Evolutionary conservation across 78 protist genomes (phyloP).

Genomic region (Dictyostelium citrinum): DNA sequence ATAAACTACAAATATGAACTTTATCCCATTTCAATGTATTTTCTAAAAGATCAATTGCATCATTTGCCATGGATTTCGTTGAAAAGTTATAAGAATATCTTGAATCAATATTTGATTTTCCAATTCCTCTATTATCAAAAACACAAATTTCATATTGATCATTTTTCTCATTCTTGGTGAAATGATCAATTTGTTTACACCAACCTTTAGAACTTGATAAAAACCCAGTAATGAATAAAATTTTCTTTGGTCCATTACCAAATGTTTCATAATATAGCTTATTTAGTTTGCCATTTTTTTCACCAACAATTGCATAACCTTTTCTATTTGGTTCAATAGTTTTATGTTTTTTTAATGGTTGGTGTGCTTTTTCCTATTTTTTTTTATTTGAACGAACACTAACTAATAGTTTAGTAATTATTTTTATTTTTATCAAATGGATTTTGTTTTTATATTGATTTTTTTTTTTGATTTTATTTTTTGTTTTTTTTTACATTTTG

Average conservation of each 20-base stretch:
- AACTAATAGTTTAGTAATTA: too few species aligned
- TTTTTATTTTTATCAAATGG: too few species aligned
- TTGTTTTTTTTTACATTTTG: too few species aligned
- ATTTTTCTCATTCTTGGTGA: not conserved
- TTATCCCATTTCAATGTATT: constrained; percentile 39
- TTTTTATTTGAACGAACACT: too few species aligned
- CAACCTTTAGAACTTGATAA: not conserved
- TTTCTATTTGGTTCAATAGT: not conserved
- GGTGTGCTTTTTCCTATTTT: too few species aligned
- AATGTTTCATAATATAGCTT: constrained; percentile 15
- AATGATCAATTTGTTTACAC: constrained; percentile 37
- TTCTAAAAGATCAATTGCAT: constrained; percentile 54
- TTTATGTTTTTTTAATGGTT: not conserved
- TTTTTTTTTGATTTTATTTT: too few species aligned
- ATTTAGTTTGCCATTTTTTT: not conserved
- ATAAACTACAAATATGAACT: constrained; percentile 47
- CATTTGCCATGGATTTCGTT: constrained; percentile 34
- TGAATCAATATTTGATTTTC: not conserved
- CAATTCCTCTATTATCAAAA: constrained; percentile 74
- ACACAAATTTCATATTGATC: constrained; percentile 37
- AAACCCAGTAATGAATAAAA: constrained; percentile 40
- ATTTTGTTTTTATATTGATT: too few species aligned
- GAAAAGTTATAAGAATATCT: not conserved
- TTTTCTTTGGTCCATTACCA: not conserved
- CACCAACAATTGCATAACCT: not conserved